Conservation (phyloP, 225 moss, liverwort and hornwort genomes). For the Bryoerythrophyllum caledonicum region DNA sequence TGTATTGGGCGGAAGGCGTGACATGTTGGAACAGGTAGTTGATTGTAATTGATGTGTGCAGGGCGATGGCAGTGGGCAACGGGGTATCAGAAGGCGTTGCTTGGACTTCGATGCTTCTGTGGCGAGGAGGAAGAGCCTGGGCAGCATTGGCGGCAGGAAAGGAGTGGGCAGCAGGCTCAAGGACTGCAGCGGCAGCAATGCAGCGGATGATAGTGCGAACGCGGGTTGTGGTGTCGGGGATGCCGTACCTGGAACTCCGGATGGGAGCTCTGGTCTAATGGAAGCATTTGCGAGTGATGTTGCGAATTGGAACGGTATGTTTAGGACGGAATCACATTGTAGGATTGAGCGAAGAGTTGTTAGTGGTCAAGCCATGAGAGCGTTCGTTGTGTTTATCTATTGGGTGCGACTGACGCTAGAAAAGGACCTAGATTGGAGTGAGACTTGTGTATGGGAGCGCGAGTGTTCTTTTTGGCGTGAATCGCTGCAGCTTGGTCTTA, state of each 20-base stretch:
- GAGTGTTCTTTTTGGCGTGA: background rate
- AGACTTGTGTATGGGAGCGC: no score
- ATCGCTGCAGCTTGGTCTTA: background rate
- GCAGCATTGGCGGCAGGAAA: conserved; percentile 66
- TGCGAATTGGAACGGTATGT: conserved; percentile 32
- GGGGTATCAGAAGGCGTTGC: conserved; percentile 82
- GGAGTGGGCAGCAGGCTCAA: conserved; percentile 54
- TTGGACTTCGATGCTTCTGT: conserved; percentile 85
- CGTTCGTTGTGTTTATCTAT: background rate
- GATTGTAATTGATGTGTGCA: conserved; percentile 22
- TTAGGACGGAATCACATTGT: conserved; percentile 34
- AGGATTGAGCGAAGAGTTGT: conserved; percentile 29
- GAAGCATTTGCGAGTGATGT: conserved; percentile 23
- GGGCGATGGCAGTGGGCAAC: conserved; percentile 61
- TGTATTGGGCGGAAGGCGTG: background rate
- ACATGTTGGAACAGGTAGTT: background rate
- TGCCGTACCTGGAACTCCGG: conserved; percentile 54
- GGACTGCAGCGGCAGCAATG: conserved; percentile 49
- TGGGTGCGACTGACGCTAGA: background rate
- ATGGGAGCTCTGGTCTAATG: conserved; percentile 57
- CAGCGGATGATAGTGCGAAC: conserved; percentile 31
- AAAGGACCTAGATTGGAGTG: background rate
- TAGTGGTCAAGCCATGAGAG: no score
- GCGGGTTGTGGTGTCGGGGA: conserved; percentile 51
- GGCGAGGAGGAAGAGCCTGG: conserved; percentile 86